These are phyloP conservation scores for Ensete glaucum DNA, from an alignment of 176 grass and related monocot species.

Conservation along the genomic window DNA sequence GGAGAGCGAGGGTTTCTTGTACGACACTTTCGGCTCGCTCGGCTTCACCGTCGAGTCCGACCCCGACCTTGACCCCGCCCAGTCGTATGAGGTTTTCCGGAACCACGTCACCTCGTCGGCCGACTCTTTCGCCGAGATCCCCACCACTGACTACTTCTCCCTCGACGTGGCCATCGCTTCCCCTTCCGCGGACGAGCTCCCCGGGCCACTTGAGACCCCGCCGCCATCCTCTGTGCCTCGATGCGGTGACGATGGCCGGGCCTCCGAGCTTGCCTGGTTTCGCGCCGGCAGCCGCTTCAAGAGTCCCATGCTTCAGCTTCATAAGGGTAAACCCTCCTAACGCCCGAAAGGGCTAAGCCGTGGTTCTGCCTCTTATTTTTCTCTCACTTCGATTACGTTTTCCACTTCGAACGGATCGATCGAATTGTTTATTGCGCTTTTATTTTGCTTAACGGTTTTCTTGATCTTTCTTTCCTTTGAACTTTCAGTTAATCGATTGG, in stretches of 20 bases:
- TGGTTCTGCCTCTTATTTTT: neutral
- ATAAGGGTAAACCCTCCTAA: slow-evolving; percentile 48
- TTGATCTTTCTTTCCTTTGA: neutral
- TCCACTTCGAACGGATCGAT: neutral
- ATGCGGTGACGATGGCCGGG: slow-evolving; percentile 18
- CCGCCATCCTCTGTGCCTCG: neutral
- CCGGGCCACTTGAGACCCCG: neutral
- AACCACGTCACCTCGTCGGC: slow-evolving; percentile 59
- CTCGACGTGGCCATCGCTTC: slow-evolving; percentile 36
- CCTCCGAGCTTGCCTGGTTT: slow-evolving; percentile 73
- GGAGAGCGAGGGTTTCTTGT: slow-evolving; percentile 27
- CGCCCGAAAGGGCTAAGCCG: no score
- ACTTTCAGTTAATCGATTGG: neutral
- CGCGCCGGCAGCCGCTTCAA: slow-evolving; percentile 48
- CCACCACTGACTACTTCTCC: slow-evolving; percentile 62
- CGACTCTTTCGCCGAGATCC: slow-evolving; percentile 33
- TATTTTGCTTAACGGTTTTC: neutral
- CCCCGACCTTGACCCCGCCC: slow-evolving; percentile 15
- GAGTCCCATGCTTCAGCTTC: slow-evolving; percentile 98
- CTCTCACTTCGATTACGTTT: neutral
- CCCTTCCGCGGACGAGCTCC: neutral
- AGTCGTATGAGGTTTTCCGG: slow-evolving; percentile 63
- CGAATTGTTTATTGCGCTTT: neutral
- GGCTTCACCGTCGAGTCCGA: slow-evolving; percentile 2
- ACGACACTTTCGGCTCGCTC: slow-evolving; percentile 34